Percentiles rank a stretch among this genome's conserved stretches.
These are phyloP conservation scores for Candida caryicola DNA, from an alignment of 805 yeast species.

Conservation along the genomic window DNA sequence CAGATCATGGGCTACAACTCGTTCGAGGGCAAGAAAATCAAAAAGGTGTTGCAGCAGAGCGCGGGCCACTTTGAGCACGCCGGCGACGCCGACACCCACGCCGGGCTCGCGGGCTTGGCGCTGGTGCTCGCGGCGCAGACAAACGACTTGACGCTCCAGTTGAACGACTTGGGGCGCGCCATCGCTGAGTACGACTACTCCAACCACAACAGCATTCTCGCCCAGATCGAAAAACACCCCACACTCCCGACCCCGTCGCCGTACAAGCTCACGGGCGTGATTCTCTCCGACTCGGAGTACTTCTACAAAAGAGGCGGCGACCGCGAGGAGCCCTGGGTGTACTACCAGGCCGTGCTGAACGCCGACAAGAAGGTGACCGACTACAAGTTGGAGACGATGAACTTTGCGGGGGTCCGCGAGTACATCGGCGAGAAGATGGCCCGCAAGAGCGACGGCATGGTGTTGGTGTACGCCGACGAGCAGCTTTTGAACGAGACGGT, in stretches of 20 bases:
- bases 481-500: slow-evolving; percentile 6
- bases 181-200: slow-evolving; percentile 18
- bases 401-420: slow-evolving; percentile 18
- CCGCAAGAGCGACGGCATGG: slow-evolving; percentile 10
- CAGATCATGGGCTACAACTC: slow-evolving; percentile 32
- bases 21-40: slow-evolving; percentile 40
- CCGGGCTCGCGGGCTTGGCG: slow-evolving; percentile 17
- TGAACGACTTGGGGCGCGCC: slow-evolving; percentile 17
- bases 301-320: slow-evolving; percentile 18
- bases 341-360: slow-evolving; percentile 12
- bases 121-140: slow-evolving; percentile 17
- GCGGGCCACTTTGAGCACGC: slow-evolving; percentile 15
- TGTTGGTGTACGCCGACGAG: slow-evolving; percentile 19
- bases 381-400: slow-evolving; percentile 17
- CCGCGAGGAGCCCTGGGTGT: slow-evolving; percentile 21
- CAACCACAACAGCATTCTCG: slow-evolving; percentile 18
- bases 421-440: slow-evolving; percentile 14
- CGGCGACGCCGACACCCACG: slow-evolving; percentile 12
- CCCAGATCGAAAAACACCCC: slow-evolving; percentile 8
- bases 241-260: slow-evolving; percentile 9
- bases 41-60: slow-evolving; percentile 23
- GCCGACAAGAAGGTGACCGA: slow-evolving; percentile 13
- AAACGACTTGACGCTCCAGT: slow-evolving; percentile 14
- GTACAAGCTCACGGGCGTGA: slow-evolving; percentile 29
- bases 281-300: slow-evolving; percentile 30